phyloP scores from a whole-genome alignment of 495 filamentous ascomycete species.

The Darksidea phi region DNA sequence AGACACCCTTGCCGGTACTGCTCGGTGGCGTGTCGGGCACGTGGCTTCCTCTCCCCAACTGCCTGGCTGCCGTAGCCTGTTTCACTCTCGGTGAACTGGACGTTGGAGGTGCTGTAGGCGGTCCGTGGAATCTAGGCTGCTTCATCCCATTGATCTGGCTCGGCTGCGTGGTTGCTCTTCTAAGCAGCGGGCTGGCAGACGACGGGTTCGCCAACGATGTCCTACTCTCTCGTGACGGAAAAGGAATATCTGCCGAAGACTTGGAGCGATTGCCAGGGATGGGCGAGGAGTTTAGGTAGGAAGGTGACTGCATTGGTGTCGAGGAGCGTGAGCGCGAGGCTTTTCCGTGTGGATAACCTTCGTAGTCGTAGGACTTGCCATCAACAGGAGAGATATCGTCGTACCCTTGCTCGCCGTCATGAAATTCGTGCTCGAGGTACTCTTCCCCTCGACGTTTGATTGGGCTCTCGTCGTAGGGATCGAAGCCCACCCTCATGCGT shows the following conservation, averaged over 20 bases:
- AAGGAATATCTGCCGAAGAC: conserved; percentile 22
- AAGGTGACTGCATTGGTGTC: conserved; percentile 17
- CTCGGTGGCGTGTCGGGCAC: conserved; percentile 30
- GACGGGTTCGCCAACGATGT: conserved; percentile 4
- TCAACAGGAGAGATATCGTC: conserved; percentile 6
- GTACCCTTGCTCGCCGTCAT: conserved; percentile 15
- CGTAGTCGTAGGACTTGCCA: conserved; percentile 22
- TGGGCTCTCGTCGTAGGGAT: conserved; percentile 74
- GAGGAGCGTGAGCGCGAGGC: conserved; percentile 20
- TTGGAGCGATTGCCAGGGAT: neutral
- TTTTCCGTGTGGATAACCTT: conserved; percentile 29
- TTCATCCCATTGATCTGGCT: conserved; percentile 5
- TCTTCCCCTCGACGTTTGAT: conserved; percentile 64
- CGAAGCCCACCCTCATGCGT: conserved; percentile 79
- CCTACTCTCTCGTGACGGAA: conserved; percentile 19
- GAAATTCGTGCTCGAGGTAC: conserved; percentile 51
- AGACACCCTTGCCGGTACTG: conserved; percentile 19
- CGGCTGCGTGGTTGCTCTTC: conserved; percentile 29
- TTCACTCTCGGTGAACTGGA: conserved; percentile 27
- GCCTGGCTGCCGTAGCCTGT: neutral
- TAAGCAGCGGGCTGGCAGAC: conserved; percentile 30
- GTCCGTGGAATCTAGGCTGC: conserved; percentile 25
- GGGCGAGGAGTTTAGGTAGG: conserved; percentile 10
- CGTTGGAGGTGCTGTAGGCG: conserved; percentile 30
- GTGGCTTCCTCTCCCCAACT: conserved; percentile 8